Base-by-base conservation (phyloP, 305 asterid genomes). In the Caryopteris hybrid region DNA sequence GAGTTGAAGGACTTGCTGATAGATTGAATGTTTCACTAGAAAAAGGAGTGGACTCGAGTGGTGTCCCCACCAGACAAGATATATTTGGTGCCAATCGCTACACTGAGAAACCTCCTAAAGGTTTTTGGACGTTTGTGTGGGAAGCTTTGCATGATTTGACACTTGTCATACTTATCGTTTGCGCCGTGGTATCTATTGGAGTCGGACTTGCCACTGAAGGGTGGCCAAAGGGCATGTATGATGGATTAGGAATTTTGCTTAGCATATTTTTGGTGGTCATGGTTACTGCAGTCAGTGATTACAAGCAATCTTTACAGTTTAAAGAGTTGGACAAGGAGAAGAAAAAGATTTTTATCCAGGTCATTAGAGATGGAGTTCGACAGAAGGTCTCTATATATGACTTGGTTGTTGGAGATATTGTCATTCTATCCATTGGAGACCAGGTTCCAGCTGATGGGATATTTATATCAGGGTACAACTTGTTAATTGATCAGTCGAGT, bases 121-220 rank as follows among this genome's bases (percentile, higher is more conserved):
- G 93, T 45, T 89, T 93, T 74, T 86, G 90, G 92, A 65, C 81
- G 84, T 94, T 91, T 73, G 90, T 94, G 41, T 94, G 96, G 99
- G 99, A 94, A 22, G 99, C 98, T 66, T 80, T 91, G 69, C 98
- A 91, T 0, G 99, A 94, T 79, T 72, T 89, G 74, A 94, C 99
- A 16, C 98, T 94, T 39, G 55, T 91, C 70, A 94, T 94, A 71
- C 94, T 93, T 73, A 88, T 87, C 20, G 86, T 89, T 56, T 91
- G 97, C 52, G 95, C 98, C 39, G 86, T 89, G 70, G 94, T 94
- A 64, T 91, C 96, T 39, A 85, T 94, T 62, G 95, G 84, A 8
- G 99, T 94, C 25, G 99, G 98, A 73, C 92, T 91, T 76, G 89
- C 98, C 67, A 94, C 99, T 34, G 98, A 94, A 79, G 98, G 99